These are phyloP conservation scores for Sarcocystis neurona DNA, from an alignment of 169 alveolate species.

Conservation along the genomic window DNA sequence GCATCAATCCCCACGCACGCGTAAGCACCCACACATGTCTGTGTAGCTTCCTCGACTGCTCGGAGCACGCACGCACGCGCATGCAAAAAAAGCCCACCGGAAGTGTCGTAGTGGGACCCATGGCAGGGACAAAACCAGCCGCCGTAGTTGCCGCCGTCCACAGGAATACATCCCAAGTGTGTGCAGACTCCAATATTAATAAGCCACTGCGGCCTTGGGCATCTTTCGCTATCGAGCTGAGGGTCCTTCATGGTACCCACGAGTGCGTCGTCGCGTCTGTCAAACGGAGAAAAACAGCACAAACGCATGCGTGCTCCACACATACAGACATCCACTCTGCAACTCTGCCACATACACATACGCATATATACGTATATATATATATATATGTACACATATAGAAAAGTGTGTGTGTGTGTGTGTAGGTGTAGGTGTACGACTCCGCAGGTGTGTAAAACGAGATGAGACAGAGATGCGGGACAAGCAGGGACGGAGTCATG, in stretches of 20 bases:
- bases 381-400: background rate
- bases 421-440: constrained; percentile 1
- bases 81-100: constrained; percentile 71
- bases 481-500: too few relatives aligned
- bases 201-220: constrained; percentile 84
- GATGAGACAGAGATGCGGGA: too few relatives aligned
- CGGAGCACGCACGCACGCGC: too few relatives aligned
- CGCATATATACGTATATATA: background rate
- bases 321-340: background rate
- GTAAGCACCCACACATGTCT: too few relatives aligned
- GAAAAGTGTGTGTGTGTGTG: background rate
- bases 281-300: background rate
- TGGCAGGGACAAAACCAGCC: constrained; percentile 90
- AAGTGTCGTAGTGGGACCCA: constrained; percentile 86
- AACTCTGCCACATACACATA: background rate
- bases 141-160: constrained; percentile 80
- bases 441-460: too few relatives aligned
- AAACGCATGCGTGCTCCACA: background rate
- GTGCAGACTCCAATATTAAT: constrained; percentile 85
- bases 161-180: constrained; percentile 86
- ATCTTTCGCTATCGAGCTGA: constrained; percentile 81
- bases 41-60: too few relatives aligned
- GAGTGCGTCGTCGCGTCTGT: constrained; percentile 75
- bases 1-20: too few relatives aligned
- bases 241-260: constrained; percentile 86